Conservation (phyloP, 805 yeast genomes). For the Schwanniomyces sp. region DNA sequence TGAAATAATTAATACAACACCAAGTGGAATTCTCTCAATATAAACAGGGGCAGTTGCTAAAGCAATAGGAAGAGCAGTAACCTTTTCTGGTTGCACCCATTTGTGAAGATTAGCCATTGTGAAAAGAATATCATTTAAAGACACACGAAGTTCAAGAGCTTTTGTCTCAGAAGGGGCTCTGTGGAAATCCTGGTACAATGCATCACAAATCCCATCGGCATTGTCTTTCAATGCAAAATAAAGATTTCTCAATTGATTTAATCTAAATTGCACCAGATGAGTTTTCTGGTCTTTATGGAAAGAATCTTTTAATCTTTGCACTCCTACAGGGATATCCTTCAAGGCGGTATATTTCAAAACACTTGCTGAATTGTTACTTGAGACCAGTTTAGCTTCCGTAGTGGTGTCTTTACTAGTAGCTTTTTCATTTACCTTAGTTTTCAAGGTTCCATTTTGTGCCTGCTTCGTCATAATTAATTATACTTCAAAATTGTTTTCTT, state of each 20-base stretch:
- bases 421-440: neutral
- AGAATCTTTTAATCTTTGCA: constrained; percentile 38
- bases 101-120: constrained; percentile 58
- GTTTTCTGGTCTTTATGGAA: constrained; percentile 49
- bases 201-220: constrained; percentile 51
- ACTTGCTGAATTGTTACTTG: neutral
- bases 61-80: constrained; percentile 35
- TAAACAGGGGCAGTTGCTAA: constrained; percentile 28
- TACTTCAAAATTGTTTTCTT: too few relatives aligned
- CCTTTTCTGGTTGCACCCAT: constrained; percentile 58
- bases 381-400: neutral
- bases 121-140: constrained; percentile 55
- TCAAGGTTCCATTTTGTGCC: neutral
- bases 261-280: constrained; percentile 53
- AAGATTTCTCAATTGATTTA: constrained; percentile 63
- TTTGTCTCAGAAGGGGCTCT: constrained; percentile 63
- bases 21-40: constrained; percentile 46
- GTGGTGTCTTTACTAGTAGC: neutral
- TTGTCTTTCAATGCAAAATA: constrained; percentile 65
- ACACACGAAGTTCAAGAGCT: constrained; percentile 53
- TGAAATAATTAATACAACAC: constrained; percentile 69
- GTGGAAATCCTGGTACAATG: constrained; percentile 66
- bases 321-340: constrained; percentile 48
- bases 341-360: constrained; percentile 44
- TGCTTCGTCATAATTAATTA: neutral